Conservation (phyloP, 176 grass and related monocot species). For the Carex parvula region DNA sequence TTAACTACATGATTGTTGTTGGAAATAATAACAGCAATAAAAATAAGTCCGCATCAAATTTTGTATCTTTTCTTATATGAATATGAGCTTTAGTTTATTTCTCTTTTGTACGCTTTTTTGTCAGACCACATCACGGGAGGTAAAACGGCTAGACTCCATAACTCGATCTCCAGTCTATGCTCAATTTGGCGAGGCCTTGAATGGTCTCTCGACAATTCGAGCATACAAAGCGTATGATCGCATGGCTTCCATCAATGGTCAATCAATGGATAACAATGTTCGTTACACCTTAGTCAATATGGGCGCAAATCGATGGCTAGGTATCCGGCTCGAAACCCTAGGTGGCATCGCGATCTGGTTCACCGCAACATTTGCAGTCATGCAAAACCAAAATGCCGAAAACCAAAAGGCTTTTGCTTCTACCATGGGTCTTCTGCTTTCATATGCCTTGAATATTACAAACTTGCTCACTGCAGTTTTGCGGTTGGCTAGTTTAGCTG, state of each 20-base stretch:
- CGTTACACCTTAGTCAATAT: conserved; percentile 95
- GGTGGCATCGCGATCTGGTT: conserved; percentile 98
- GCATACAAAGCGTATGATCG: conserved; percentile 97
- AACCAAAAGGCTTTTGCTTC: conserved; percentile 94
- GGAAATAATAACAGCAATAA: neutral
- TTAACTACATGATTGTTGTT: neutral
- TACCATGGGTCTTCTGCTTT: conserved; percentile 94
- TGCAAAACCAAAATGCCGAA: conserved; percentile 93
- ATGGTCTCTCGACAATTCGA: conserved; percentile 91
- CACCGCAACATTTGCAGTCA: conserved; percentile 91
- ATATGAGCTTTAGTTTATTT: neutral
- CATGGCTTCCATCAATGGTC: conserved; percentile 87
- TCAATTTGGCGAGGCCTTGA: conserved; percentile 91
- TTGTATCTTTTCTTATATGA: neutral
- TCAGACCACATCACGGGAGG: conserved; percentile 78
- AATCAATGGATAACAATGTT: conserved; percentile 97
- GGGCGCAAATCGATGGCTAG: conserved; percentile 89
- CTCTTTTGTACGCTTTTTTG: conserved; percentile 32
- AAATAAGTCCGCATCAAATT: neutral
- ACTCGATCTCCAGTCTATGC: conserved; percentile 97
- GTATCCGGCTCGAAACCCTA: conserved; percentile 90
- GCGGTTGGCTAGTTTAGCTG: conserved; percentile 90
- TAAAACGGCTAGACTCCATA: conserved; percentile 95
- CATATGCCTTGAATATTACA: conserved; percentile 94
- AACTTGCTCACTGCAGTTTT: conserved; percentile 74